Percentiles rank a stretch among this genome's conserved stretches.
Evolutionary conservation across 73 alveolate genomes (phyloP).

Genomic region (Halteria grandinella): DNA sequence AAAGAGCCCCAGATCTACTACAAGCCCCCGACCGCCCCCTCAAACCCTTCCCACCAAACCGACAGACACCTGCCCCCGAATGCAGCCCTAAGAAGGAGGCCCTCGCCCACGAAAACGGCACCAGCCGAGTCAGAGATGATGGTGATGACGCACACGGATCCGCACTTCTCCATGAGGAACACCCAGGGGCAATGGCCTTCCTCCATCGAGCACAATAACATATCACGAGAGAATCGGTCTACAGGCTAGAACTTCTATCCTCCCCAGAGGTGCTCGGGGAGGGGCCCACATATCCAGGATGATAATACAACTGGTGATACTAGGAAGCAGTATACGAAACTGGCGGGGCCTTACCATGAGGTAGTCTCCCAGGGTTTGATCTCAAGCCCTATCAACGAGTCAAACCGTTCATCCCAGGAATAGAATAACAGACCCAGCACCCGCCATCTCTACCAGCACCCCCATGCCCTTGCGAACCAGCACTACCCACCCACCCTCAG

Average conservation of each 20-base stretch:
- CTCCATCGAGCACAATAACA: constrained; percentile 33
- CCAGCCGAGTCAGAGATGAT: constrained; percentile 1
- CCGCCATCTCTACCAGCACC: too few species aligned
- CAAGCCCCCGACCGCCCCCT: neutral
- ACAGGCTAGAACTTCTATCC: constrained; percentile 40
- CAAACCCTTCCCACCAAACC: neutral
- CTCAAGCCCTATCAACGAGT: neutral
- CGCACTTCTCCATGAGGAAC: constrained; percentile 46
- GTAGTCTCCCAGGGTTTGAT: neutral
- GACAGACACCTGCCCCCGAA: neutral
- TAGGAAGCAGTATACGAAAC: neutral
- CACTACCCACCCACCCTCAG: constrained; percentile 20
- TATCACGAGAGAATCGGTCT: constrained; percentile 27
- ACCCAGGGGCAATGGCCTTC: constrained; percentile 55
- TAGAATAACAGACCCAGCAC: constrained; percentile 25
- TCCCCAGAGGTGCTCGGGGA: neutral
- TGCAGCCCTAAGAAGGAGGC: constrained; percentile 45
- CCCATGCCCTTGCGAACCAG: too few species aligned
- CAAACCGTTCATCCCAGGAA: neutral
- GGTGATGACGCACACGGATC: constrained; percentile 28
- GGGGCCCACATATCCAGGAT: neutral
- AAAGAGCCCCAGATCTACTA: neutral
- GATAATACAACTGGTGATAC: neutral
- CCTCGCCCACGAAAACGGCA: constrained; percentile 12
- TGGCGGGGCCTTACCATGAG: neutral